Conservation (phyloP, 768 basidiomycete species). For the Mycena haematopus region DNA sequence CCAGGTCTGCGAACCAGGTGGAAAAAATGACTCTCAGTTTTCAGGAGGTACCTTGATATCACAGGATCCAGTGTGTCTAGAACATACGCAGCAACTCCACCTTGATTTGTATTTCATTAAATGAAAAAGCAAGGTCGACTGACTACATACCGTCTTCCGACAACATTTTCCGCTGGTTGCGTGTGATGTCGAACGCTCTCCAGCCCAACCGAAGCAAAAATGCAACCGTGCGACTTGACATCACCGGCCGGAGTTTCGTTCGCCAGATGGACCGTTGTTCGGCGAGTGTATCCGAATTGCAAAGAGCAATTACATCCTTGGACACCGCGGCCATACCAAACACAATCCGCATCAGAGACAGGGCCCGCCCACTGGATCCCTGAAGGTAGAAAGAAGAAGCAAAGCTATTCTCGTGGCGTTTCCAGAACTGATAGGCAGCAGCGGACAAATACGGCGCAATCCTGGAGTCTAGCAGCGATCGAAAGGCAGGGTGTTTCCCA, state of each 20-base stretch:
- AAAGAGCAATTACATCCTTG: constrained; percentile 59
- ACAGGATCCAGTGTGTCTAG: constrained; percentile 57
- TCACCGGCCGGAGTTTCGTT: constrained; percentile 62
- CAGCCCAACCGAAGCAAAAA: constrained; percentile 66
- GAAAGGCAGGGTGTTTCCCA: constrained; percentile 65
- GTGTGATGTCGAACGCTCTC: constrained; percentile 79
- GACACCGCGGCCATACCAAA: constrained; percentile 63
- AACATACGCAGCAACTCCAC: constrained; percentile 54
- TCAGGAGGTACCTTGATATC: constrained; percentile 52
- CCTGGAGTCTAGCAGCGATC: constrained; percentile 59
- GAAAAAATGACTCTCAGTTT: constrained; percentile 69
- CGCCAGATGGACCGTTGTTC: constrained; percentile 71
- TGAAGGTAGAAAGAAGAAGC: constrained; percentile 67
- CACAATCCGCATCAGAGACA: constrained; percentile 62
- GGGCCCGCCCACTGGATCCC: constrained; percentile 71
- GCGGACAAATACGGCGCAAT: constrained; percentile 75
- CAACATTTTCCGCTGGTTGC: constrained; percentile 67
- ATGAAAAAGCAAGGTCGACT: neutral
- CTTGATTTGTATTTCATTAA: constrained; percentile 21
- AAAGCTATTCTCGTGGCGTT: constrained; percentile 55
- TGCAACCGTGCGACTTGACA: constrained; percentile 59
- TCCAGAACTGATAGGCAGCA: constrained; percentile 79
- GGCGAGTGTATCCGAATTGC: constrained; percentile 53
- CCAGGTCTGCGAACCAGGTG: constrained; percentile 49
- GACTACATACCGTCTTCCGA: constrained; percentile 42